A percentile compares a stretch with the other conserved stretches of the same genome.
Conservation (phyloP, 2,329 filamentous ascomycete species). For the Sarocladium kiliense region DNA sequence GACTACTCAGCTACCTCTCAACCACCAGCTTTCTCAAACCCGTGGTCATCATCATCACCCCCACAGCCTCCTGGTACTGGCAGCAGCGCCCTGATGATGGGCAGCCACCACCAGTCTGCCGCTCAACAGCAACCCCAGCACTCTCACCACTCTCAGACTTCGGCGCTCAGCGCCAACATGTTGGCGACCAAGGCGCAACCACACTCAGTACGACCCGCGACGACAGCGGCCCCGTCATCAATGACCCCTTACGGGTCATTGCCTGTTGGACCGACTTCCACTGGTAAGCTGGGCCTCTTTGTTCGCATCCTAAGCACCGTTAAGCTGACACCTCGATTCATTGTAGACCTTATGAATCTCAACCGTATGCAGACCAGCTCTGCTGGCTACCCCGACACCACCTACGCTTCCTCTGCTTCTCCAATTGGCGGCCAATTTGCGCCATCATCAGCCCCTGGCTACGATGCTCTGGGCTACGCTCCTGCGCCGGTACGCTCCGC, state of each 20-base stretch:
- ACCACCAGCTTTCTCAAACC: slow-evolving; percentile 80
- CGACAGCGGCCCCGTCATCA: slow-evolving; percentile 51
- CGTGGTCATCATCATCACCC: slow-evolving; percentile 63
- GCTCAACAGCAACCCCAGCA: slow-evolving; percentile 17
- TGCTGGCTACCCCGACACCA: slow-evolving; percentile 65
- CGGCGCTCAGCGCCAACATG: slow-evolving; percentile 50
- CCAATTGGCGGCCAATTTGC: slow-evolving; percentile 62
- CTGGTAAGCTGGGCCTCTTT: slow-evolving; percentile 56
- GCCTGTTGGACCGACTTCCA: slow-evolving; percentile 66
- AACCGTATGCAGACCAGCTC: slow-evolving; percentile 58
- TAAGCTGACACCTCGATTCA: slow-evolving; percentile 30
- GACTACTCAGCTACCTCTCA: slow-evolving; percentile 52
- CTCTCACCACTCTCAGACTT: background rate
- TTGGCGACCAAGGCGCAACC: slow-evolving; percentile 32
- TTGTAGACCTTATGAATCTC: slow-evolving; percentile 62
- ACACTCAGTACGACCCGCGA: slow-evolving; percentile 35
- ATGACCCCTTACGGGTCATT: slow-evolving; percentile 70
- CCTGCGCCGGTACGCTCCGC: slow-evolving; percentile 55
- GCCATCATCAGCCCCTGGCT: slow-evolving; percentile 59
- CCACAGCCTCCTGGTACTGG: slow-evolving; percentile 39
- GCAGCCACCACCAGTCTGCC: slow-evolving; percentile 36
- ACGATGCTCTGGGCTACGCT: slow-evolving; percentile 73
- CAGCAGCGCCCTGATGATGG: slow-evolving; percentile 59
- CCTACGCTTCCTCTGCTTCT: slow-evolving; percentile 63
- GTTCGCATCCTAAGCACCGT: slow-evolving; percentile 38